Evolutionary conservation across 768 basidiomycete species (phyloP).

Genomic region (Psilocybe subaeruginosa): DNA sequence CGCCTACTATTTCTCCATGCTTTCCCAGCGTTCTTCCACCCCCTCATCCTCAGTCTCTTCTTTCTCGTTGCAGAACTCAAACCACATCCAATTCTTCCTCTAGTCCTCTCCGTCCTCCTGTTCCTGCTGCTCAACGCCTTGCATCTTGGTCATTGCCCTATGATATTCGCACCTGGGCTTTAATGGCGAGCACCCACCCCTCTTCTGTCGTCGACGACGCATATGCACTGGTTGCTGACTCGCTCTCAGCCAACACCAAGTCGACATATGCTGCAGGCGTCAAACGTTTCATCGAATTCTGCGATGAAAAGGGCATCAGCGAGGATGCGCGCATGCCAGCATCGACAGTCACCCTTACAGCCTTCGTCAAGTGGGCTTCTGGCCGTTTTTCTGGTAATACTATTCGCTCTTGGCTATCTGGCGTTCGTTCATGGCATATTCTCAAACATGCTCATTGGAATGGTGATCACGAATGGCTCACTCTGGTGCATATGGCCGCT

Average conservation of each 20-base stretch:
- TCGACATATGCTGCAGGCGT: conserved; percentile 37
- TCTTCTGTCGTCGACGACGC: neutral
- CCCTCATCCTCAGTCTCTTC: too few relatives aligned
- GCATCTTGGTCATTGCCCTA: too few relatives aligned
- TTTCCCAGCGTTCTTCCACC: too few relatives aligned
- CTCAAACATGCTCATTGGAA: conserved; percentile 37
- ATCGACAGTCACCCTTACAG: conserved; percentile 27
- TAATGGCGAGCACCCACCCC: too few relatives aligned
- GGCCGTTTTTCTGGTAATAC: conserved; percentile 23
- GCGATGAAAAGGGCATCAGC: conserved; percentile 29
- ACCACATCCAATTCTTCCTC: too few relatives aligned
- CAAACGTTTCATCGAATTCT: conserved; percentile 38
- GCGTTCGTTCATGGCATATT: conserved; percentile 39
- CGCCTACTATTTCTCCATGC: too few relatives aligned
- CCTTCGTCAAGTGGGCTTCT: conserved; percentile 22
- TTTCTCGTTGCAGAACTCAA: too few relatives aligned
- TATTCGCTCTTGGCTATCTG: conserved; percentile 36
- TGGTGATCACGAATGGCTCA: conserved; percentile 29
- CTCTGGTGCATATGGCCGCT: conserved; percentile 11
- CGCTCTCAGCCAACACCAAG: conserved; percentile 24
- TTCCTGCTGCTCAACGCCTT: too few relatives aligned
- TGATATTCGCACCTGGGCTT: too few relatives aligned
- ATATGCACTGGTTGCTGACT: neutral
- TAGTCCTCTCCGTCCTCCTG: too few relatives aligned
- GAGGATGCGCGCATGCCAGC: conserved; percentile 36